Percentiles rank a stretch among this genome's conserved stretches.
phyloP scores from a whole-genome alignment of 1,284 basidiomycete species.

The Melanopsichium pennsylvanicum region DNA sequence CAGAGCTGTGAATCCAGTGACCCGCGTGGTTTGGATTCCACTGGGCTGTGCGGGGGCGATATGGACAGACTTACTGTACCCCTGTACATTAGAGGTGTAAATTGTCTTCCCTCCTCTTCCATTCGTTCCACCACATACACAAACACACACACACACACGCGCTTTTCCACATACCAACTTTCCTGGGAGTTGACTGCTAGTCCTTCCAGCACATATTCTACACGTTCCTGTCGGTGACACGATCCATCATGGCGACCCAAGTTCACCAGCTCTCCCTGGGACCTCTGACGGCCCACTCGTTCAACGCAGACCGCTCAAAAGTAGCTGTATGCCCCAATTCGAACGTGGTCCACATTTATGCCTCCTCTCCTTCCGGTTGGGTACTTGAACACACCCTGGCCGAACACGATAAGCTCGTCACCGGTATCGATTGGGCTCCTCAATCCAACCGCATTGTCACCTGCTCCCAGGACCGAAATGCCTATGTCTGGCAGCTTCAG shows the following conservation, averaged over 20 bases:
- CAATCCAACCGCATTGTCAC: slow-evolving; percentile 96
- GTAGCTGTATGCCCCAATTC: slow-evolving; percentile 90
- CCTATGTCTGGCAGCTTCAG: slow-evolving; percentile 94
- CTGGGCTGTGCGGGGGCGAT: slow-evolving; percentile 16
- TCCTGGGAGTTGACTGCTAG: slow-evolving; percentile 56
- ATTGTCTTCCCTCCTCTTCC: background rate
- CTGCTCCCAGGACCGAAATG: slow-evolving; percentile 96
- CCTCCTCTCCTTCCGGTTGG: slow-evolving; percentile 70
- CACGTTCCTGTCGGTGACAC: background rate
- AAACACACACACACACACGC: background rate
- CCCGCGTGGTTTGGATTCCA: background rate
- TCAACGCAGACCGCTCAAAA: slow-evolving; percentile 88
- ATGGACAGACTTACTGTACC: too few species aligned
- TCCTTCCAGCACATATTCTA: slow-evolving; percentile 29
- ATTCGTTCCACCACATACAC: too few species aligned
- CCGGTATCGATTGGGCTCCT: slow-evolving; percentile 98
- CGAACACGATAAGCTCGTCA: slow-evolving; percentile 98
- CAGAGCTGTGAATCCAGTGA: background rate
- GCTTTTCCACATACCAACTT: background rate
- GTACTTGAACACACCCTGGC: slow-evolving; percentile 79
- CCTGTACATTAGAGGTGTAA: too few species aligned
- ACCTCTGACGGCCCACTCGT: slow-evolving; percentile 88
- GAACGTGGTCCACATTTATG: slow-evolving; percentile 85
- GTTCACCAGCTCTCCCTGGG: slow-evolving; percentile 75
- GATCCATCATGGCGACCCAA: slow-evolving; percentile 52